phyloP scores from a whole-genome alignment of 176 grass and related monocot species.

The Poa annua region DNA sequence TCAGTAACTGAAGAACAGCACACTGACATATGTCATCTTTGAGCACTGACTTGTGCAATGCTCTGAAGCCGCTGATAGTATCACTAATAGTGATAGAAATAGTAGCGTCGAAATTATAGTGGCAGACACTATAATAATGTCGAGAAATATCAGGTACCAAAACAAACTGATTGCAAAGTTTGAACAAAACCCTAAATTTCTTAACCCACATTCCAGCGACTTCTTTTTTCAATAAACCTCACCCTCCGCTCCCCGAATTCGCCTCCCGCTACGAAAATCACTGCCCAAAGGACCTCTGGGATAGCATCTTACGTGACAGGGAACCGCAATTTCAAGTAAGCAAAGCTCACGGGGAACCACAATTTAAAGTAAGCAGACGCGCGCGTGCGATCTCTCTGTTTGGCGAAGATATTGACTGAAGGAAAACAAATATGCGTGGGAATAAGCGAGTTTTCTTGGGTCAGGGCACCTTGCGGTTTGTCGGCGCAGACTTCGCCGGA shows the following conservation, averaged over 20 bases:
- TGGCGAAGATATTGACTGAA: neutral
- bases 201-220: neutral
- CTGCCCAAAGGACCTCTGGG: too few species aligned
- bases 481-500: neutral
- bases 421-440: neutral
- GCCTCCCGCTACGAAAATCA: neutral
- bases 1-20: slow-evolving; percentile 13
- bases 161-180: neutral
- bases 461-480: neutral
- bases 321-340: neutral
- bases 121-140: neutral
- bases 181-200: slow-evolving; percentile 30
- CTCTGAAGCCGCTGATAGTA: neutral
- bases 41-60: neutral
- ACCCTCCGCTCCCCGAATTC: neutral
- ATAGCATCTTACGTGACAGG: neutral
- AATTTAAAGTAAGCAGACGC: neutral
- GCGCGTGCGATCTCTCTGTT: neutral
- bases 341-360: neutral
- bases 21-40: neutral
- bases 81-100: too few species aligned
- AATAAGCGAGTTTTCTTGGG: neutral
- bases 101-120: neutral
- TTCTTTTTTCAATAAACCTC: neutral
- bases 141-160: neutral